Base-by-base conservation (phyloP, 106 monocot species). In the Triglochin maritima region DNA sequence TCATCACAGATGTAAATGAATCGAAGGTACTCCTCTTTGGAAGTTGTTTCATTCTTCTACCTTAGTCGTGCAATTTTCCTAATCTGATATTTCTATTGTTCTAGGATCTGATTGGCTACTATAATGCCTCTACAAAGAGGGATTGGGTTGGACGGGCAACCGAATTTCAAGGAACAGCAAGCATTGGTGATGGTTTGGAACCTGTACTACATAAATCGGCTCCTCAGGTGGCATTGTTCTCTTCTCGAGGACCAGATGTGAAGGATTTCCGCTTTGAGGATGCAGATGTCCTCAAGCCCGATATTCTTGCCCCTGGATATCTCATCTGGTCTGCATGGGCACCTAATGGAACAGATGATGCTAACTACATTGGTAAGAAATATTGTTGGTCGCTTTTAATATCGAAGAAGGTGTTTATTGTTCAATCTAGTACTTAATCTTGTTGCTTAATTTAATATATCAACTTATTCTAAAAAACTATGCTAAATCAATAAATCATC, bases 241-340 rank as follows among this genome's bases (percentile, higher is more conserved):
- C 96, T 51, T 96, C 90, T 0, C 79, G 96, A 70, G 96, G 96
- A 48, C 96, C 96, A 16, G 91, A 84, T 82, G 90, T 96, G 47
- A 91, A 88, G 64, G 96, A 96, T 82, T 96, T 88, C 78, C 90
- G 83, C 74, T 96, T 96, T 78, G 81, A 88, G 70, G 96, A 96
- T 80, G 90, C 96, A 12, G 96, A 96, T 82, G 86, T 96, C 59
- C 90, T 96, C 11, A 96, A 96, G 67, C 96, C 96, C 11, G 96
- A 96, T 65, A 88, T 96, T 67, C 63, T 96, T 41, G 96, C 96
- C 67, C 96, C 96, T 45, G 96, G 96, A n/a, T 74, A 75, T 73
- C 87, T 90, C 43, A 96, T 96, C 60, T 96, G 96, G 96, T 82
- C 96, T 78, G 96, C 90, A n/a, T 96, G 96, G 96, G 74, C 96